Base-by-base conservation (phyloP, 495 filamentous ascomycete genomes). In the Pseudevernia furfuracea region DNA sequence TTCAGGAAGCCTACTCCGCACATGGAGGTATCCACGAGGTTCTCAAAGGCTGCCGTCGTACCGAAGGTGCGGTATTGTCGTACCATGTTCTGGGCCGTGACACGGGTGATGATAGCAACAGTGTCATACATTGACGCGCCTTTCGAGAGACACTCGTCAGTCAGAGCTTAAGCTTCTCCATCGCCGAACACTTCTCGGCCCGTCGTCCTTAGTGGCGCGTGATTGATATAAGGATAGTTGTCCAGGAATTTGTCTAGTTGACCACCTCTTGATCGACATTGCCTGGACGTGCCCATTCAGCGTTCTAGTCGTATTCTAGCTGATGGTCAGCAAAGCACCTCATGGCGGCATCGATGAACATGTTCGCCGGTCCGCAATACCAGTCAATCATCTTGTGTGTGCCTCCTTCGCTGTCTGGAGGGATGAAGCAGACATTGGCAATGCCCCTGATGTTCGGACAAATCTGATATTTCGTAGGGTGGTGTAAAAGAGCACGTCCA, bases 361-460 rank as follows among this genome's bases (percentile, higher is more conserved):
- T 46, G 19, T 62, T 62, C 12, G 48, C 46, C 23, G 46, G 46
- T 15, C 60, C 60, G 39, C 23, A 46, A n/a, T 38, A 25, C 38
- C 39, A 56, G 32, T 63, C 52, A 9, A 14, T 34, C 19, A 74
- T 77, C 53, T 72, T 75, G 25, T 79, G 74, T 21, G 80, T 69
- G 28, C 78, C 76, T 23, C 79, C 79, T 38, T 80, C 72, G 12
- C 62, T 74, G 48, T 84, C 81, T 0, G 84, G 79, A 4, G 81
- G 81, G 28, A 85, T 82, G 68, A 85, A 84, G 72, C 80, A 84
- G 34, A 85, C 79, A 66, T 85, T 85, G 44, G 79, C 81, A 48
- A 85, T 84, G 11, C 82, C 81, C 61, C 82, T 81, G 65, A 84
- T 84, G 68, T 85, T 85, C 71, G 85, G 82, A 67, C 81, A 84